Evolutionary conservation across 805 yeast genomes (phyloP).

Genomic region (Nakazawaea ernobii): DNA sequence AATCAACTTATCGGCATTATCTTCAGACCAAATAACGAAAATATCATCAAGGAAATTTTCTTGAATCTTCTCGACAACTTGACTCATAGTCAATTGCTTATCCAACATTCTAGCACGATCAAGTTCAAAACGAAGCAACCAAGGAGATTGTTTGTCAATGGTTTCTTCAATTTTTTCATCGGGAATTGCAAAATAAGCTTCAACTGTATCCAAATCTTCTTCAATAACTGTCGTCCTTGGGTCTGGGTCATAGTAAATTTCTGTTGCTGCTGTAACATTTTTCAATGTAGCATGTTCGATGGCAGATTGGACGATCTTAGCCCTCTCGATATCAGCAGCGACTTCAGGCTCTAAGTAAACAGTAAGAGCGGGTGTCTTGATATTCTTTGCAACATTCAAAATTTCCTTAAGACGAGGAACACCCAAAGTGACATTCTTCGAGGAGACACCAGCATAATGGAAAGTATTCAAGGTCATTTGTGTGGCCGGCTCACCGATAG

Average conservation of each 20-base stretch:
- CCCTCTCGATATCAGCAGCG: conserved; percentile 86
- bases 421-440: conserved; percentile 94
- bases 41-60: conserved; percentile 91
- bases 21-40: conserved; percentile 98
- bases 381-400: conserved; percentile 95
- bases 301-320: conserved; percentile 92
- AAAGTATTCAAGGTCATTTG: conserved; percentile 96
- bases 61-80: conserved; percentile 92
- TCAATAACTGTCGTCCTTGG: conserved; percentile 95
- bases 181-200: conserved; percentile 94
- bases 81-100: conserved; percentile 95
- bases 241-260: conserved; percentile 96
- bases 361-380: conserved; percentile 98
- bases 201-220: conserved; percentile 96
- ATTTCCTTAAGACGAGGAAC: conserved; percentile 98
- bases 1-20: conserved; percentile 92
- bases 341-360: conserved; percentile 81
- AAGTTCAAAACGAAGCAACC: conserved; percentile 93
- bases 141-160: conserved; percentile 92
- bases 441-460: conserved; percentile 97
- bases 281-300: conserved; percentile 93
- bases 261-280: conserved; percentile 96
- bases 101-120: conserved; percentile 99
- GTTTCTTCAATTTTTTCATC: conserved; percentile 96
- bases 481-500: conserved; percentile 97